Conservation (phyloP, 768 basidiomycete species). For the Russula virescens region DNA sequence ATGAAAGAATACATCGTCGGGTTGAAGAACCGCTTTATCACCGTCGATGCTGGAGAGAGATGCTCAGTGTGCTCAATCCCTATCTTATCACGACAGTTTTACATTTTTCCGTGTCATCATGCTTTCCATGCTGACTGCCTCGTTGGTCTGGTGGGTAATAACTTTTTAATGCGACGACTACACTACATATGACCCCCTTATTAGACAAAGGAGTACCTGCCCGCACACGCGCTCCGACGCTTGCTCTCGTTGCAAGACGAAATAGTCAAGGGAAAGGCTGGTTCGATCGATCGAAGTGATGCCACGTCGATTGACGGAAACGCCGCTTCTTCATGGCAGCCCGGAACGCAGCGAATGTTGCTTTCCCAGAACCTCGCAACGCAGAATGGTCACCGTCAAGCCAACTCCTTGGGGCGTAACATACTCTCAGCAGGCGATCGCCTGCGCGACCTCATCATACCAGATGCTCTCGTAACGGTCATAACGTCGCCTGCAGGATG, state of each 20-base stretch:
- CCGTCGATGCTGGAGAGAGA: constrained; percentile 79
- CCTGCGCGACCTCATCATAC: constrained; percentile 86
- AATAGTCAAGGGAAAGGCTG: constrained; percentile 53
- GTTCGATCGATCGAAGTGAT: constrained; percentile 32
- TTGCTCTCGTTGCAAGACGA: constrained; percentile 84
- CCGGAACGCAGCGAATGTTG: constrained; percentile 54
- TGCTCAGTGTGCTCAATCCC: constrained; percentile 76
- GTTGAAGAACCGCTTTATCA: constrained; percentile 85
- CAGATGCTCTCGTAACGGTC: constrained; percentile 83
- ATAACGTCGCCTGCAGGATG: constrained; percentile 68
- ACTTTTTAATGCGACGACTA: background rate
- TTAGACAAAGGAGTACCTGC: constrained; percentile 89
- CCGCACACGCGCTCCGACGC: constrained; percentile 72
- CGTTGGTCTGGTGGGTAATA: constrained; percentile 73
- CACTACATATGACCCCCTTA: constrained; percentile 1
- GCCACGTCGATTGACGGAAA: constrained; percentile 7
- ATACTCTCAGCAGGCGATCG: constrained; percentile 85
- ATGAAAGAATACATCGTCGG: constrained; percentile 89
- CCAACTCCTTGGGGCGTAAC: constrained; percentile 68
- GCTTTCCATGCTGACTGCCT: constrained; percentile 97
- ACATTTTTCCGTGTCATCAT: constrained; percentile 98
- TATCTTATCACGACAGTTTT: constrained; percentile 87
- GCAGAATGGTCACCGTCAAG: constrained; percentile 59
- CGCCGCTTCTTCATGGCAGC: constrained; percentile 38
- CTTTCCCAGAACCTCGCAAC: constrained; percentile 72